Conservation (phyloP, 768 basidiomycete genomes). For the Lyophyllum semitale region DNA sequence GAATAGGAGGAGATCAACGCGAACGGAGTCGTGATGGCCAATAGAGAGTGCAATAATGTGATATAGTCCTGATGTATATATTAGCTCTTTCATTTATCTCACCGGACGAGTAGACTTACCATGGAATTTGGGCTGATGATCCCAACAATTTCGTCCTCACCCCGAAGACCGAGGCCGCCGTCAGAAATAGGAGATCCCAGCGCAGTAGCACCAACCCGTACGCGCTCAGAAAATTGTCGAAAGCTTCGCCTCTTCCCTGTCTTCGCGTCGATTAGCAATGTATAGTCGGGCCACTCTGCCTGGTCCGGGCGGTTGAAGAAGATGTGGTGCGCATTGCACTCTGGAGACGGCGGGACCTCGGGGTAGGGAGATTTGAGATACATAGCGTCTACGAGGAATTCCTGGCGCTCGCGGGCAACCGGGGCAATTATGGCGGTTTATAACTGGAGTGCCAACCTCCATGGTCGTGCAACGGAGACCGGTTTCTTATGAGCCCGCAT, state of each 20-base stretch:
- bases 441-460: no score
- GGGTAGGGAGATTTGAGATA: conserved; percentile 59
- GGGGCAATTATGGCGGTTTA: no score
- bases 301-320: conserved; percentile 58
- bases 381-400: no score
- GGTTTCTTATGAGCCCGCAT: no score
- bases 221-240: conserved; percentile 49
- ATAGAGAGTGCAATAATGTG: conserved; percentile 27
- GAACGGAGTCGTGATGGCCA: background rate
- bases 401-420: no score
- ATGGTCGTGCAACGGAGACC: no score
- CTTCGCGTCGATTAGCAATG: conserved; percentile 54
- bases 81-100: no score
- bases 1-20: background rate
- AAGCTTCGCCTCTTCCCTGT: conserved; percentile 48
- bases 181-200: conserved; percentile 43
- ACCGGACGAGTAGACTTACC: conserved; percentile 39
- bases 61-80: conserved; percentile 47
- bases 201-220: conserved; percentile 59
- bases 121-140: conserved; percentile 70
- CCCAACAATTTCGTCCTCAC: conserved; percentile 65
- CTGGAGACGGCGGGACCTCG: conserved; percentile 47
- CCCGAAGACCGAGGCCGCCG: conserved; percentile 59
- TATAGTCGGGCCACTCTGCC: conserved; percentile 55
- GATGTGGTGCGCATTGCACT: conserved; percentile 55